Conservation (phyloP, 2,329 filamentous ascomycete genomes). For the Penicillium aurantiogriseum region DNA sequence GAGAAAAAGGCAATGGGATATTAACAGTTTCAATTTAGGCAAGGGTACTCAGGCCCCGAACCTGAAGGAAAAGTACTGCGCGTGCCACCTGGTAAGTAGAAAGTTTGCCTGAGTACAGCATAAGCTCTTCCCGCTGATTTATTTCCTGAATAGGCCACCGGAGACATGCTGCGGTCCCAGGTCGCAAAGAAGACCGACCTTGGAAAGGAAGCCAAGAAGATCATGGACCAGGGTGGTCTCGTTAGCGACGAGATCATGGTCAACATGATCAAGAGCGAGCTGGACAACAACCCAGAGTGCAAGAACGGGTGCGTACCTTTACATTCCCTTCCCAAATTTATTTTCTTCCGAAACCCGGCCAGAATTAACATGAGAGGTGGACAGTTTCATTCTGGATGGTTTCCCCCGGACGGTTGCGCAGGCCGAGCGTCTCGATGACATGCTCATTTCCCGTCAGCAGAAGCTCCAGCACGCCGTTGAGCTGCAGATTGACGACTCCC, state of each 20-base stretch:
- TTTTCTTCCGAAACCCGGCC: neutral
- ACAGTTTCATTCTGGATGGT: conserved; percentile 95
- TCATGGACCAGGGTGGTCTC: conserved; percentile 97
- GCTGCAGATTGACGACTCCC: conserved; percentile 91
- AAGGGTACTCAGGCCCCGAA: conserved; percentile 98
- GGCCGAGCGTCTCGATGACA: conserved; percentile 88
- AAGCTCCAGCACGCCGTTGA: conserved; percentile 93
- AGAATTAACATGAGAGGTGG: conserved; percentile 1
- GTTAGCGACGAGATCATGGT: conserved; percentile 99
- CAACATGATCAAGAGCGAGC: conserved; percentile 98
- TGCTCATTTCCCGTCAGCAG: conserved; percentile 76
- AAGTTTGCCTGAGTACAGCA: neutral
- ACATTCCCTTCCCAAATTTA: neutral
- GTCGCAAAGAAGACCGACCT: conserved; percentile 96
- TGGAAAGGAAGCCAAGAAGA: conserved; percentile 97
- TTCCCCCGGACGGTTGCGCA: conserved; percentile 97
- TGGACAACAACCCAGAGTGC: conserved; percentile 92
- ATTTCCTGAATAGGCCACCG: conserved; percentile 69
- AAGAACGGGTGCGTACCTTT: conserved; percentile 74
- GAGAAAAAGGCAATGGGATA: neutral
- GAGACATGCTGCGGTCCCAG: conserved; percentile 98
- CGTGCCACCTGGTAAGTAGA: conserved; percentile 84
- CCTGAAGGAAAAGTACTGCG: conserved; percentile 97
- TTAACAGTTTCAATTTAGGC: conserved; percentile 56
- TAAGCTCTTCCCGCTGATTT: conserved; percentile 12